Evolutionary conservation across 2,329 filamentous ascomycete species (phyloP).

Genomic region (Pseudocercospora fijiensis): DNA sequence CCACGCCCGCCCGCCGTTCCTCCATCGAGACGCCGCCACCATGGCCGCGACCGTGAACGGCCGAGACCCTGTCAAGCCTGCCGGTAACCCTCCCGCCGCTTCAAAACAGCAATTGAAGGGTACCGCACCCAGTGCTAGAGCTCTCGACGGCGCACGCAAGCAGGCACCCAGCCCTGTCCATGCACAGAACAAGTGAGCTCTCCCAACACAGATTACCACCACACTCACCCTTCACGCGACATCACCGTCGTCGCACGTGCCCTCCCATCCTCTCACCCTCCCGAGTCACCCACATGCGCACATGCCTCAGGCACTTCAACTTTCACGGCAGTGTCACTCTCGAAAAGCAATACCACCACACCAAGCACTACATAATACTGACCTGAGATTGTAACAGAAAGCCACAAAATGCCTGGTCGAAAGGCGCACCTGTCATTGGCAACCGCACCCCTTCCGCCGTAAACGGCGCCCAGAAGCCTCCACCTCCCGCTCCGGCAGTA

Average conservation of each 20-base stretch:
- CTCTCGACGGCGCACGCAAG: conserved; percentile 54
- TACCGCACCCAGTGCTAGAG: conserved; percentile 51
- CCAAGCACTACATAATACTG: conserved; percentile 7
- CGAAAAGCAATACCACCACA: background rate
- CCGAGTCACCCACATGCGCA: no score
- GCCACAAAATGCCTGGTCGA: conserved; percentile 49
- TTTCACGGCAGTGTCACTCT: background rate
- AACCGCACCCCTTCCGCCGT: conserved; percentile 31
- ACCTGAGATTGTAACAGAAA: conserved; percentile 43
- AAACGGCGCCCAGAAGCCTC: conserved; percentile 53
- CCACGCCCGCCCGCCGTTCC: conserved; percentile 20
- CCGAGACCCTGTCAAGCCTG: conserved; percentile 26
- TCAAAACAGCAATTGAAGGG: conserved; percentile 50
- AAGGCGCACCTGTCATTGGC: conserved; percentile 39
- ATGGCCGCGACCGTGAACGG: conserved; percentile 36
- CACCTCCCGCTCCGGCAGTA: conserved; percentile 25
- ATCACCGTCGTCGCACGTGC: conserved; percentile 9
- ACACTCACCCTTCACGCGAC: background rate
- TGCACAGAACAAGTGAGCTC: conserved; percentile 54
- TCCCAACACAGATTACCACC: conserved; percentile 12
- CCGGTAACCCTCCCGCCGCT: conserved; percentile 9
- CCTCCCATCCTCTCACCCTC: conserved; percentile 1
- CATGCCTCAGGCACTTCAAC: conserved; percentile 12
- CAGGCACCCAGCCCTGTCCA: conserved; percentile 57
- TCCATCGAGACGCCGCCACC: conserved; percentile 25